Evolutionary conservation across 192 early-diverging fungal species (phyloP).

Genomic region (Backusella westeae): DNA sequence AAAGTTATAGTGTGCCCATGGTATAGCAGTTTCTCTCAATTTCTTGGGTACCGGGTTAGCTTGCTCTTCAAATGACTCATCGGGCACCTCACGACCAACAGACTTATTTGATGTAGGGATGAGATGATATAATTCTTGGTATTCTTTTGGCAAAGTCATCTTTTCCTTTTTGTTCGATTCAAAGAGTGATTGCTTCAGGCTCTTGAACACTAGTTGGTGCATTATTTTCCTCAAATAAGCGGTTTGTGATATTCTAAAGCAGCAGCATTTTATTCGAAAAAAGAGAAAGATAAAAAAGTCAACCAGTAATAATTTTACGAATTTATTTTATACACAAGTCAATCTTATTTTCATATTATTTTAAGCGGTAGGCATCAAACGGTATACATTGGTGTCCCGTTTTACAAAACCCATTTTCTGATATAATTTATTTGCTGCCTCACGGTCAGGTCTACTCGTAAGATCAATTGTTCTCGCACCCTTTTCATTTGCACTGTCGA

Average conservation of each 20-base stretch:
- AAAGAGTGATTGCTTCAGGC: neutral
- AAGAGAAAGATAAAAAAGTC: neutral
- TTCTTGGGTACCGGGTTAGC: conserved; percentile 24
- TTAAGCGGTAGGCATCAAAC: conserved; percentile 16
- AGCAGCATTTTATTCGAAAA: neutral
- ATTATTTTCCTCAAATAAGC: neutral
- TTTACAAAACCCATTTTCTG: conserved; percentile 44
- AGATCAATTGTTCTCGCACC: conserved; percentile 37
- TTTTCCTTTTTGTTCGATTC: neutral
- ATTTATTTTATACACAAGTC: no score
- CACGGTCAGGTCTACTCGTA: conserved; percentile 46
- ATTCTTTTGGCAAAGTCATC: neutral
- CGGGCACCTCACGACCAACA: conserved; percentile 5
- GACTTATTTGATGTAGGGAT: conserved; percentile 7
- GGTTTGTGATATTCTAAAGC: neutral
- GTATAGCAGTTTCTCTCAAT: conserved; percentile 12
- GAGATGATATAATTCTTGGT: conserved; percentile 16
- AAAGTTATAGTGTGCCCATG: conserved; percentile 31
- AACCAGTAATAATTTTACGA: neutral
- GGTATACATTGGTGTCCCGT: conserved; percentile 43
- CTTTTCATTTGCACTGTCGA: conserved; percentile 8
- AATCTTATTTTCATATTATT: neutral
- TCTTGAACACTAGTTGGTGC: neutral
- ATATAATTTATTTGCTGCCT: conserved; percentile 43
- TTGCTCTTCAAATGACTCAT: conserved; percentile 18